These are phyloP conservation scores for Starmerella potacharoeniae DNA, from an alignment of 805 yeast species.

Conservation along the genomic window DNA sequence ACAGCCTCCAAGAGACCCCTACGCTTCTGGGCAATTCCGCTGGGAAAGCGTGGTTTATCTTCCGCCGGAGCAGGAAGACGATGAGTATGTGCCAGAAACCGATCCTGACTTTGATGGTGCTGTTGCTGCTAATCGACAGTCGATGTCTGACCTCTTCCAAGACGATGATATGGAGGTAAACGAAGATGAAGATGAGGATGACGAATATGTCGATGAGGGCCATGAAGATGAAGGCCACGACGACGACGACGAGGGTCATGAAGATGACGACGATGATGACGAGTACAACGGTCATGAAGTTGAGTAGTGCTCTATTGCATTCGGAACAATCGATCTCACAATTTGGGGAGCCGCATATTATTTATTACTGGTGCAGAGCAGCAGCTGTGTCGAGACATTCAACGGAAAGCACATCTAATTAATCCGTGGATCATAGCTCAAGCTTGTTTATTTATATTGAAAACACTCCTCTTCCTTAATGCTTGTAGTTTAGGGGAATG, in stretches of 20 bases:
- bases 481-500: background rate
- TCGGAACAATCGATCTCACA: too few species aligned
- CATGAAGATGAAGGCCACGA: slow-evolving; percentile 14
- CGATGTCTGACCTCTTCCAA: slow-evolving; percentile 1
- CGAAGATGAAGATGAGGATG: slow-evolving; percentile 6
- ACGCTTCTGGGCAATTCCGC: background rate
- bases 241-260: slow-evolving; percentile 3
- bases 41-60: slow-evolving; percentile 13
- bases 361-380: too few species aligned
- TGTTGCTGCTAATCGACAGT: background rate
- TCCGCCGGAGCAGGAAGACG: slow-evolving; percentile 19
- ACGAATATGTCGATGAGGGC: slow-evolving; percentile 10
- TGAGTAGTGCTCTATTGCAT: too few species aligned
- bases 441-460: too few species aligned
- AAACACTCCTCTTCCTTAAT: too few species aligned
- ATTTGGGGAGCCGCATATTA: too few species aligned
- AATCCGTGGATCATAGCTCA: too few species aligned
- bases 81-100: slow-evolving; percentile 15
- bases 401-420: too few species aligned
- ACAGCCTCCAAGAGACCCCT: background rate
- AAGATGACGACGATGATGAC: background rate
- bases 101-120: background rate
- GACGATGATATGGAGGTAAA: slow-evolving; percentile 5
- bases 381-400: too few species aligned
- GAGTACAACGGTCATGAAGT: too few species aligned